A percentile compares a stretch with the other conserved stretches of the same genome.
These are phyloP conservation scores for Colletotrichum sp. DNA, from an alignment of 2,329 filamentous ascomycete genomes.

Conservation along the genomic window DNA sequence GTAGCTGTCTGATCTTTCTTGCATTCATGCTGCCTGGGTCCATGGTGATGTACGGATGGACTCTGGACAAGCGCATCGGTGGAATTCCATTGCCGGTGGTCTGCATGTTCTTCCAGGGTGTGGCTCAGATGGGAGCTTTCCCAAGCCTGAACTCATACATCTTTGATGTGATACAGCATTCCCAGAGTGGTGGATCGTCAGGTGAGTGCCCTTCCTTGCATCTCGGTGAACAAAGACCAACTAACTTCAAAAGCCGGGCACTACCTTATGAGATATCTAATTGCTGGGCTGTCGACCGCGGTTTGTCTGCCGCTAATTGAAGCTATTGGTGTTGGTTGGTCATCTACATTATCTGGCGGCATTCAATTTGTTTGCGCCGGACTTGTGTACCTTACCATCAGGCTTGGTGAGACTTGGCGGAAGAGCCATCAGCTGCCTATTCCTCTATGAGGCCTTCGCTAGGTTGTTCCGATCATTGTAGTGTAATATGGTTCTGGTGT, in stretches of 20 bases:
- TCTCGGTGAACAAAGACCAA: no score
- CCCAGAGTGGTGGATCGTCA: background rate
- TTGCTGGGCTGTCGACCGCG: conserved; percentile 73
- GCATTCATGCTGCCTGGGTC: conserved; percentile 63
- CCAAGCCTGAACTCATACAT: conserved; percentile 81
- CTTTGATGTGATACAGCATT: conserved; percentile 75
- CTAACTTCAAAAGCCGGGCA: conserved; percentile 67
- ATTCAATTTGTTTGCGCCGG: background rate
- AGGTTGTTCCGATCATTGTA: no score
- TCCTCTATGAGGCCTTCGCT: background rate
- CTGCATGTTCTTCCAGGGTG: conserved; percentile 76
- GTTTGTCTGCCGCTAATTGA: conserved; percentile 75
- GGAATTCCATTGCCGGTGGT: conserved; percentile 69
- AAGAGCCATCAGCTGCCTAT: background rate
- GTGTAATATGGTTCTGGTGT: background rate
- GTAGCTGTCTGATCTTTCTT: conserved; percentile 62
- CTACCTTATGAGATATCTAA: conserved; percentile 78
- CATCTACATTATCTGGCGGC: conserved; percentile 65
- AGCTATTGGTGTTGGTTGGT: conserved; percentile 80
- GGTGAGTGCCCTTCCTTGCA: background rate
- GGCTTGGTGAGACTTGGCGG: background rate
- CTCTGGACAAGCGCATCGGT: conserved; percentile 52
- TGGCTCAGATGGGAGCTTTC: conserved; percentile 78
- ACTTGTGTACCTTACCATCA: background rate
- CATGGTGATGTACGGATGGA: conserved; percentile 68